Evolutionary conservation across 192 early-diverging fungal species (phyloP).

Genomic region (Coemansia aciculifera): DNA sequence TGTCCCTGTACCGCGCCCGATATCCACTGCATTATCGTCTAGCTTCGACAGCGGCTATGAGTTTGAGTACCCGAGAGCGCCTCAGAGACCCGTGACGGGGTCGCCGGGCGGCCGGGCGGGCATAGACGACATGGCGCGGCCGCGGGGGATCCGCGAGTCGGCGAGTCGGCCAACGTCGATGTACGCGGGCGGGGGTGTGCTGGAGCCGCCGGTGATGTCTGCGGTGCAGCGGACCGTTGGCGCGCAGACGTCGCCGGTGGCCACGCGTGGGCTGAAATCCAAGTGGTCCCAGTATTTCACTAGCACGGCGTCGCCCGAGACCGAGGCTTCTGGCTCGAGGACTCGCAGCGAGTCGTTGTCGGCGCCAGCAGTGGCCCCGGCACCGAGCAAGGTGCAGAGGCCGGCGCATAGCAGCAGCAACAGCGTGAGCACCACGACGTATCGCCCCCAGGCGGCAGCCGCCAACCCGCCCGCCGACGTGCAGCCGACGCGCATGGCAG

Average conservation of each 20-base stretch:
- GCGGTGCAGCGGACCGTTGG: constrained; percentile 40
- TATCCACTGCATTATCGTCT: constrained; percentile 15
- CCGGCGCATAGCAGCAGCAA: constrained; percentile 12
- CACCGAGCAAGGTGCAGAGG: neutral
- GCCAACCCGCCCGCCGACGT: neutral
- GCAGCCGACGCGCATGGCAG: neutral
- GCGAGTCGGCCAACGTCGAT: constrained; percentile 37
- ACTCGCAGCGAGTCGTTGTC: constrained; percentile 35
- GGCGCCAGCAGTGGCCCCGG: neutral
- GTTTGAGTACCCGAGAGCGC: neutral
- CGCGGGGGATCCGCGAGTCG: constrained; percentile 34
- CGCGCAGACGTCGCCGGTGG: constrained; percentile 12
- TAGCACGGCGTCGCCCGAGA: constrained; percentile 12
- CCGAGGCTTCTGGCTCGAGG: neutral
- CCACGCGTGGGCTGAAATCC: constrained; percentile 16
- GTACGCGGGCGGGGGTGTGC: constrained; percentile 22
- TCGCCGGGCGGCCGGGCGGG: constrained; percentile 7
- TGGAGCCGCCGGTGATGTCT: constrained; percentile 40
- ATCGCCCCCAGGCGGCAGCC: neutral
- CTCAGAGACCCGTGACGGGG: constrained; percentile 20
- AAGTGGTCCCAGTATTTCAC: constrained; percentile 56
- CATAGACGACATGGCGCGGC: constrained; percentile 4
- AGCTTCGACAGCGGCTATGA: constrained; percentile 17
- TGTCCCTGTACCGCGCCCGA: neutral
- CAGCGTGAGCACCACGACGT: neutral